A percentile compares a stretch with the other conserved stretches of the same genome.
phyloP scores from a whole-genome alignment of 108 stramenopile species.

The Phaeodactylum tricornutum region DNA sequence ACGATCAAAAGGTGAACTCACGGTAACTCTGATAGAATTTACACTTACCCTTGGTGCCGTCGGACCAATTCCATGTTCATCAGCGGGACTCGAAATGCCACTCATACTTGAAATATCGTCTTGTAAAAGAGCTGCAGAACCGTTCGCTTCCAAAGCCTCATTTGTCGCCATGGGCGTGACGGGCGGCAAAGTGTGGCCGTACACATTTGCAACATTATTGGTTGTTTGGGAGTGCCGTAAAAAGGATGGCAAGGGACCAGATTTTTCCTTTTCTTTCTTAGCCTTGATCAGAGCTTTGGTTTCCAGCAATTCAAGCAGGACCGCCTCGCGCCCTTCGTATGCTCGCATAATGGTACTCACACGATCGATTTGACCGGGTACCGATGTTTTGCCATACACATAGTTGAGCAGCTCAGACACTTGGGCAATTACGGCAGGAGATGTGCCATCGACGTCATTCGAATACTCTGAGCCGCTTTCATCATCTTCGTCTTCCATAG shows the following conservation, averaged over 20 bases:
- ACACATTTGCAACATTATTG: constrained; percentile 12
- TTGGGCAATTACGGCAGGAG: constrained; percentile 83
- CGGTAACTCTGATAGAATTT: not conserved
- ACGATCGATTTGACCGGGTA: constrained; percentile 84
- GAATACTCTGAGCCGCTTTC: constrained; percentile 49
- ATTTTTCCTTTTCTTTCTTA: constrained; percentile 66
- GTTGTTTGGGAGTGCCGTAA: constrained; percentile 44
- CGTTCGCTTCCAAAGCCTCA: constrained; percentile 3
- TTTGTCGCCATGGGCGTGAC: constrained; percentile 34
- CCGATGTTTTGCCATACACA: constrained; percentile 84
- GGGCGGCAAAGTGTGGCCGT: constrained; percentile 15
- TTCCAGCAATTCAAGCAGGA: constrained; percentile 74
- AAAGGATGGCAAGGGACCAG: constrained; percentile 59
- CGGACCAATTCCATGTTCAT: constrained; percentile 12
- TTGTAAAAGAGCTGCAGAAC: constrained; percentile 12
- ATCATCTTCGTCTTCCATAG: constrained; percentile 36
- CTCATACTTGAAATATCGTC: constrained; percentile 60
- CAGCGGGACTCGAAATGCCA: constrained; percentile 49
- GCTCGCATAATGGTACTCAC: constrained; percentile 87
- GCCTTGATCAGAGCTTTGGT: constrained; percentile 87
- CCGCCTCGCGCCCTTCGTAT: constrained; percentile 84
- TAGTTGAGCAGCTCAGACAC: constrained; percentile 86
- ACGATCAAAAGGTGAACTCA: not conserved
- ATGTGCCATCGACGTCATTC: constrained; percentile 71
- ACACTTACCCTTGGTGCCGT: too few species aligned